Conservation (phyloP, 2,329 filamentous ascomycete species). For the Ophiostoma sp. region DNA sequence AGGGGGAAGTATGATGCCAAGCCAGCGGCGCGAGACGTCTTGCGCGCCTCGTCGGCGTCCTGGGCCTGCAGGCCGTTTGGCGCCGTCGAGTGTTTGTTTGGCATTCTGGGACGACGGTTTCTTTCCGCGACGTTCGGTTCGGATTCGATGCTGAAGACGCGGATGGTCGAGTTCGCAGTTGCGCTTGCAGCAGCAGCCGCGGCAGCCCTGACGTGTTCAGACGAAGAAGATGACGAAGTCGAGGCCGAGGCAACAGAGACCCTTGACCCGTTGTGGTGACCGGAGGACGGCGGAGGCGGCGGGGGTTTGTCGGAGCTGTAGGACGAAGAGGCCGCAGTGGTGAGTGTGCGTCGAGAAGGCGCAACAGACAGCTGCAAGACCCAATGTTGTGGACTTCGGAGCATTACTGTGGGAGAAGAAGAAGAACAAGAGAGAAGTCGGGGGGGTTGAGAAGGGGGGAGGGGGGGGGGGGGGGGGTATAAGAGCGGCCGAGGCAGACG, state of each 20-base stretch:
- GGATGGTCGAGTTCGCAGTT: slow-evolving; percentile 8
- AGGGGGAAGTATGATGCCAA: slow-evolving; percentile 71
- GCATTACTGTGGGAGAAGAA: slow-evolving; percentile 24
- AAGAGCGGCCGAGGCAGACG: neutral
- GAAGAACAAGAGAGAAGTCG: neutral
- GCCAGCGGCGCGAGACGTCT: slow-evolving; percentile 28
- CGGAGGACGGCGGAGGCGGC: slow-evolving; percentile 10
- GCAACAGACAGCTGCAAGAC: slow-evolving; percentile 28
- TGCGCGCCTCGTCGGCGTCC: neutral
- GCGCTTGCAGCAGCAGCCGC: slow-evolving; percentile 18
- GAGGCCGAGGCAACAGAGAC: neutral
- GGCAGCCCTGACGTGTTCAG: slow-evolving; percentile 6
- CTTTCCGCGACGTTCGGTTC: slow-evolving; percentile 22
- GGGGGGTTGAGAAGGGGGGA: neutral
- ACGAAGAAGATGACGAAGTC: neutral
- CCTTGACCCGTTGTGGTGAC: neutral
- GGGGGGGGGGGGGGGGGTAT: slow-evolving; percentile 12
- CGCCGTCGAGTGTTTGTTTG: neutral
- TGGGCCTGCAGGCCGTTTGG: neutral
- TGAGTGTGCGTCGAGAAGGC: slow-evolving; percentile 27
- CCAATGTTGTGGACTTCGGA: slow-evolving; percentile 26
- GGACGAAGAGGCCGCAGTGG: slow-evolving; percentile 25
- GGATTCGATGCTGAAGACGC: slow-evolving; percentile 24
- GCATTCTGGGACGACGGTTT: slow-evolving; percentile 9
- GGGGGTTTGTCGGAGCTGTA: slow-evolving; percentile 22